phyloP scores from a whole-genome alignment of 2,329 filamentous ascomycete species.

The Cladosporium sp. region DNA sequence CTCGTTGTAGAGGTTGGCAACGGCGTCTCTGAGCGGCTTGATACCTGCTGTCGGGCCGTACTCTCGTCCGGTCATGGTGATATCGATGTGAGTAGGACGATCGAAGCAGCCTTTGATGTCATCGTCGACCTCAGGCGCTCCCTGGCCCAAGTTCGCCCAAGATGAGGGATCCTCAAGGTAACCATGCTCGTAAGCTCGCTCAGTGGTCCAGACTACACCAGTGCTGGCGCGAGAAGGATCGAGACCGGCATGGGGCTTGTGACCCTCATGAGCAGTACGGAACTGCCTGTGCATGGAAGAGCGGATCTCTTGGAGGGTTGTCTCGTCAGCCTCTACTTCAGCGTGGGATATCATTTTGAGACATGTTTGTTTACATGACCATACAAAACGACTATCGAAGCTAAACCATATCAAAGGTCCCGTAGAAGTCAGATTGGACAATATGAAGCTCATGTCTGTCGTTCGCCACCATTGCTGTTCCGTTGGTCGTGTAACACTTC shows the following conservation, averaged over 20 bases:
- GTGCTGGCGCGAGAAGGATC: slow-evolving; percentile 86
- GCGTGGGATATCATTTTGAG: background rate
- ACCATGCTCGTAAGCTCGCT: slow-evolving; percentile 85
- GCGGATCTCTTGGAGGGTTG: slow-evolving; percentile 65
- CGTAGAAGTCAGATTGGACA: background rate
- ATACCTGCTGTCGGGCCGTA: slow-evolving; percentile 94
- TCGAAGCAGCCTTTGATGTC: slow-evolving; percentile 88
- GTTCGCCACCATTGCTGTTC: background rate
- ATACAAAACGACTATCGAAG: background rate
- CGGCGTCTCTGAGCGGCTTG: slow-evolving; percentile 83
- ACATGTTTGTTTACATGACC: background rate
- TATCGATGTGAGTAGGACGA: slow-evolving; percentile 75
- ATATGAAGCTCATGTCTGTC: background rate
- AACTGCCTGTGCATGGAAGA: slow-evolving; percentile 89
- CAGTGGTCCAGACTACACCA: slow-evolving; percentile 90
- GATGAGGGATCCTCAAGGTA: slow-evolving; percentile 75
- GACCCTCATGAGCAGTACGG: slow-evolving; percentile 84
- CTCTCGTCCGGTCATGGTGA: slow-evolving; percentile 77
- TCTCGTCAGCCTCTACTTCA: slow-evolving; percentile 22
- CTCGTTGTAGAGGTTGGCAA: slow-evolving; percentile 89
- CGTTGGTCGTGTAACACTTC: background rate
- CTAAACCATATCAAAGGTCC: background rate
- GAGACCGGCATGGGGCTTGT: slow-evolving; percentile 86
- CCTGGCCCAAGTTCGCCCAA: slow-evolving; percentile 95
- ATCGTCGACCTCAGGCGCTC: slow-evolving; percentile 83